Evolutionary conservation across 2,329 filamentous ascomycete genomes (phyloP).

Genomic region (Paraconiothyrium sp.): DNA sequence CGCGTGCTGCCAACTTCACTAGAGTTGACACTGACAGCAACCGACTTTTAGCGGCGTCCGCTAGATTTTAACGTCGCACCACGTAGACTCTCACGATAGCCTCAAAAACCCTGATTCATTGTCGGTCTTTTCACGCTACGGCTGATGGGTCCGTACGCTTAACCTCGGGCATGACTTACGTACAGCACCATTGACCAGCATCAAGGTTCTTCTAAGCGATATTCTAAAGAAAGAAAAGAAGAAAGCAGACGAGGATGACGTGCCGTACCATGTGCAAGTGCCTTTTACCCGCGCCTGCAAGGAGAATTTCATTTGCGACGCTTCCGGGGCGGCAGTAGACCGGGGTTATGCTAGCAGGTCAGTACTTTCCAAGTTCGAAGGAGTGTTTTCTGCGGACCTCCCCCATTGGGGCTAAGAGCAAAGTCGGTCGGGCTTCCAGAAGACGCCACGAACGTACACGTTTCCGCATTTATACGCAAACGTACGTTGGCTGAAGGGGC

Average conservation of each 20-base stretch:
- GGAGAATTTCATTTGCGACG: slow-evolving; percentile 37
- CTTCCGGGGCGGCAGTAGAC: slow-evolving; percentile 12
- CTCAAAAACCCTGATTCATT: slow-evolving; percentile 7
- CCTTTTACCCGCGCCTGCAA: slow-evolving; percentile 19
- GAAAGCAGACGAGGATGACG: slow-evolving; percentile 23
- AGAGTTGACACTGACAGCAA: slow-evolving; percentile 30
- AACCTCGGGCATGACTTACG: slow-evolving; percentile 1
- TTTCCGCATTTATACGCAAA: background rate
- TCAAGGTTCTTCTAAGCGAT: slow-evolving; percentile 17
- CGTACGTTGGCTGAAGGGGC: background rate
- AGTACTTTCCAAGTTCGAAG: slow-evolving; percentile 17
- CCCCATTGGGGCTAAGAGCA: slow-evolving; percentile 20
- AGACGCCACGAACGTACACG: slow-evolving; percentile 31
- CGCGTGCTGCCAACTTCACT: background rate
- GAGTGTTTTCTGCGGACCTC: slow-evolving; percentile 14
- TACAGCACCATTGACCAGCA: slow-evolving; percentile 19
- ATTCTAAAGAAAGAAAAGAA: slow-evolving; percentile 17
- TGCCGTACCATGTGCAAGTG: slow-evolving; percentile 37
- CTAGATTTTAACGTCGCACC: slow-evolving; percentile 10
- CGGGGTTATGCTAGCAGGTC: slow-evolving; percentile 27
- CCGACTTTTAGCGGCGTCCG: slow-evolving; percentile 20
- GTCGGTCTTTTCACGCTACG: background rate
- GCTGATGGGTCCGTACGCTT: slow-evolving; percentile 2
- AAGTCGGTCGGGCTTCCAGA: slow-evolving; percentile 39
- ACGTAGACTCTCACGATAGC: background rate